Evolutionary conservation across 768 basidiomycete species (phyloP).

Genomic region (Termitomyces heimii): DNA sequence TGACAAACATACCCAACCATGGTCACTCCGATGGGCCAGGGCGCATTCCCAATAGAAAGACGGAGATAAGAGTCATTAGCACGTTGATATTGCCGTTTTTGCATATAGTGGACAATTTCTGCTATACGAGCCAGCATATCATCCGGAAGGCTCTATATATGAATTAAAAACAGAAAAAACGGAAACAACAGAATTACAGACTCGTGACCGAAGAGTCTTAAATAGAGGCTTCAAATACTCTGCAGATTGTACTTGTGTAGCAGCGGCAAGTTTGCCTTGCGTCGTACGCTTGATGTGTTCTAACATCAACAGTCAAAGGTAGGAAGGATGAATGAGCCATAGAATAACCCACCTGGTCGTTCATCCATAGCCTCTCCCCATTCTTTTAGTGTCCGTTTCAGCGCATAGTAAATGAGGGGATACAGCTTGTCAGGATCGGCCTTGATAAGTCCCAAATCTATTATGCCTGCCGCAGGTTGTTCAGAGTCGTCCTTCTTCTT

Average conservation of each 20-base stretch:
- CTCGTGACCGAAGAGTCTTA: conserved; percentile 82
- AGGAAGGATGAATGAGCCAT: neutral
- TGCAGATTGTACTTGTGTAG: conserved; percentile 92
- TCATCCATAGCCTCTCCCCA: conserved; percentile 97
- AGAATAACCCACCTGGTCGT: conserved; percentile 62
- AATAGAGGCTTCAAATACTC: conserved; percentile 97
- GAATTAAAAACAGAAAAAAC: neutral
- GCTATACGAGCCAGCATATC: conserved; percentile 85
- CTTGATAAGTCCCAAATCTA: conserved; percentile 82
- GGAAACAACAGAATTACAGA: conserved; percentile 31
- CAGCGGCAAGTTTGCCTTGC: conserved; percentile 92
- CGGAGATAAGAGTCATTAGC: conserved; percentile 98
- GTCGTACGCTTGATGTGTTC: conserved; percentile 84
- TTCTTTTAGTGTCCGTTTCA: conserved; percentile 90
- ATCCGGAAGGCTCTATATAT: conserved; percentile 58
- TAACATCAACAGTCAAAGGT: conserved; percentile 19
- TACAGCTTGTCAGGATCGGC: conserved; percentile 93
- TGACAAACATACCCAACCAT: conserved; percentile 77
- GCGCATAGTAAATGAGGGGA: conserved; percentile 92
- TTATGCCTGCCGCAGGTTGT: conserved; percentile 44
- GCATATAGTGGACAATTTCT: conserved; percentile 96
- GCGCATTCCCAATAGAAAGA: conserved; percentile 95
- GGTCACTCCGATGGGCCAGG: conserved; percentile 99
- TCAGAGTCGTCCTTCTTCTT: conserved; percentile 64
- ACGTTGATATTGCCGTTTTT: conserved; percentile 88